Evolutionary conservation across 495 filamentous ascomycete genomes (phyloP), one percentile per base, ranked within the genome.

Genomic region (Xylaria flabelliformis): DNA sequence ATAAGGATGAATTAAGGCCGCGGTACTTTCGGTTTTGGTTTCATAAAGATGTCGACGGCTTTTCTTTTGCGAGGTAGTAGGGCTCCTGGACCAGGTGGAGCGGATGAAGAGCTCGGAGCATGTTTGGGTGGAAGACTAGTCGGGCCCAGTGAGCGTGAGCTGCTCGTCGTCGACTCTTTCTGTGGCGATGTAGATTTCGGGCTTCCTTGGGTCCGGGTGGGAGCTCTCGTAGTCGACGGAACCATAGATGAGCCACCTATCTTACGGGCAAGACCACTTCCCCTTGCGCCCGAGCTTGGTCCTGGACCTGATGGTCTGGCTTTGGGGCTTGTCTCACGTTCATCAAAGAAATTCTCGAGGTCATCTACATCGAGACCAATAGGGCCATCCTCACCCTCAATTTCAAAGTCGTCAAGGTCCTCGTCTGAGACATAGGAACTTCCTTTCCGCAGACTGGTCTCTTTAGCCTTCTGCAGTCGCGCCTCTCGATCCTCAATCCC

Each of bases 21-120:
- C 36, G 70, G 67, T 34, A 29, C 21, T 61, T 79, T 79, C 6
- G 67, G 77, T 26, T 71, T 69, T 76, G 67, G 77, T 32, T 70
- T 69, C 79, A 82, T 81, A 51, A 83, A 83, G 10, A 81, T 55
- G 71, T 78, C 76, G 12, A 76, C 76, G 4, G 74, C 59, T 59
- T 80, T 82, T 62, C 79, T 73, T 66, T 82, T 81, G 56, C 69
- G 74, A 10, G 72, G 65, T 24, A 58, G 44, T 46, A 68, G 24
- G 17, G 32, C 56, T 24, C 53, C 63, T 26, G 44, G 70, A 36
- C 53, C 72, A 17, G 74, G 32, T 53, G 32, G 32, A 64, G 55
- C 46, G n/a, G 39, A 62, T 42, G 39, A 53, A 41, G 67, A 46
- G 7, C 24, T 48, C n/a, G 61, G 19, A 50, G 24, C 8, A 19